Conservation (phyloP, 495 filamentous ascomycete species). For the Pyrenula aspistea region DNA sequence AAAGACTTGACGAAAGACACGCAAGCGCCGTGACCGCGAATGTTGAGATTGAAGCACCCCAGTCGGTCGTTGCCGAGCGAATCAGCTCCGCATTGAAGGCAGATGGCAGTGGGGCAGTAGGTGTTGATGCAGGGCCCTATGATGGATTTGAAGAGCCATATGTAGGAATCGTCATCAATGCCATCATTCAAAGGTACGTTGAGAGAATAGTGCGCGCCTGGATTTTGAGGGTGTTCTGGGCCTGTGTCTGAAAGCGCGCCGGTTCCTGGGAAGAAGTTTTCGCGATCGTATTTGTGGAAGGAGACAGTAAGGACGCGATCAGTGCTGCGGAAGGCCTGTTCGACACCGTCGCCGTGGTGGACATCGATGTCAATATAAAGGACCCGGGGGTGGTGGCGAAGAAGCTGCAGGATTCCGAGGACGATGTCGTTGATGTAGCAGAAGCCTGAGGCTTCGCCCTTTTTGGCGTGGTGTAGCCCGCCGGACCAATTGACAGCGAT, state of each 20-base stretch:
- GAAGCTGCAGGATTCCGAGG: slow-evolving; percentile 79
- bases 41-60: slow-evolving; percentile 93
- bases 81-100: slow-evolving; percentile 93
- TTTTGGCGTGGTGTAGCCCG: slow-evolving; percentile 95
- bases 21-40: slow-evolving; percentile 83
- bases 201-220: slow-evolving; percentile 51
- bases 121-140: slow-evolving; percentile 61
- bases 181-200: slow-evolving; percentile 63
- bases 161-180: slow-evolving; percentile 88
- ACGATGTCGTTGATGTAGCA: slow-evolving; percentile 99
- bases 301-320: slow-evolving; percentile 93
- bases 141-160: slow-evolving; percentile 68
- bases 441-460: slow-evolving; percentile 85
- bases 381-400: slow-evolving; percentile 79
- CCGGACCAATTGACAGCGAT: slow-evolving; percentile 99
- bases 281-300: slow-evolving; percentile 90
- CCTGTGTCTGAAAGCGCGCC: slow-evolving; percentile 47
- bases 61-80: slow-evolving; percentile 87
- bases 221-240: slow-evolving; percentile 44
- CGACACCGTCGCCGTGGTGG: slow-evolving; percentile 93
- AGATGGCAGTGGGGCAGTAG: slow-evolving; percentile 78
- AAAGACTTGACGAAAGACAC: slow-evolving; percentile 75
- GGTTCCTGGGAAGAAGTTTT: slow-evolving; percentile 63
- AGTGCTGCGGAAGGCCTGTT: slow-evolving; percentile 93
- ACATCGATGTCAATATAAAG: slow-evolving; percentile 98